Evolutionary conservation across 2,329 filamentous ascomycete genomes (phyloP).

Genomic region (Sporothrix sp.): DNA sequence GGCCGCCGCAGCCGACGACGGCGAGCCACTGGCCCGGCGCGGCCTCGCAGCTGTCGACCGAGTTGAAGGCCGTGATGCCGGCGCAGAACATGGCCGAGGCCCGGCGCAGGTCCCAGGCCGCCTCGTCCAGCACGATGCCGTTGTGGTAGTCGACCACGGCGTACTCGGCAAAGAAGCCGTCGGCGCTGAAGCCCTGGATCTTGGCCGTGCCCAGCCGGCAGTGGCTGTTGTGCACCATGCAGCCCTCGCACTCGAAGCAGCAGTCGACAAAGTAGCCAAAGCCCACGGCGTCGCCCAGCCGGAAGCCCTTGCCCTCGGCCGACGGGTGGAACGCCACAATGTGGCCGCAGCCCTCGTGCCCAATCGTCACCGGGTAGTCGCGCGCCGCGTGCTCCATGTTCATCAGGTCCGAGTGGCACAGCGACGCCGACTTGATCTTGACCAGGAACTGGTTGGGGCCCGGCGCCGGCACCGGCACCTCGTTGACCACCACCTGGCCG

Average conservation of each 20-base stretch:
- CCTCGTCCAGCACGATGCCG: conserved; percentile 30
- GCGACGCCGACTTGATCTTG: conserved; percentile 27
- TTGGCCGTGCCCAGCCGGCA: conserved; percentile 31
- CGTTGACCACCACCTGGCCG: conserved; percentile 23
- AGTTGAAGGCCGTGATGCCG: conserved; percentile 35
- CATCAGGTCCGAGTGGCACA: conserved; percentile 26
- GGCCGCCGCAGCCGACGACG: conserved; percentile 33
- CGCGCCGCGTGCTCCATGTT: conserved; percentile 18
- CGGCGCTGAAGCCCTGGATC: conserved; percentile 32
- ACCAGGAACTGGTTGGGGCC: conserved; percentile 31
- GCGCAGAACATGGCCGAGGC: conserved; percentile 38
- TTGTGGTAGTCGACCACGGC: conserved; percentile 36
- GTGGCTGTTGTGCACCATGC: conserved; percentile 33
- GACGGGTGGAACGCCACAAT: conserved; percentile 30
- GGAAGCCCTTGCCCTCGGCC: conserved; percentile 30
- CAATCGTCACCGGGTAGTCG: conserved; percentile 23
- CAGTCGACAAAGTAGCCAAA: conserved; percentile 36
- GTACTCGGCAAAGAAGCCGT: conserved; percentile 40
- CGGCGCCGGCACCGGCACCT: conserved; percentile 34
- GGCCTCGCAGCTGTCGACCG: conserved; percentile 26
- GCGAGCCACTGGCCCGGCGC: conserved; percentile 30
- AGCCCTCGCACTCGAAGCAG: conserved; percentile 38
- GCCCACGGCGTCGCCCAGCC: conserved; percentile 34
- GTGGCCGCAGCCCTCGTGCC: conserved; percentile 38
- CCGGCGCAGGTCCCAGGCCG: conserved; percentile 24